A percentile compares a stretch with the other conserved stretches of the same genome.
These are phyloP conservation scores for Amylostereum areolatum DNA, from an alignment of 1,284 basidiomycete genomes.

Conservation along the genomic window DNA sequence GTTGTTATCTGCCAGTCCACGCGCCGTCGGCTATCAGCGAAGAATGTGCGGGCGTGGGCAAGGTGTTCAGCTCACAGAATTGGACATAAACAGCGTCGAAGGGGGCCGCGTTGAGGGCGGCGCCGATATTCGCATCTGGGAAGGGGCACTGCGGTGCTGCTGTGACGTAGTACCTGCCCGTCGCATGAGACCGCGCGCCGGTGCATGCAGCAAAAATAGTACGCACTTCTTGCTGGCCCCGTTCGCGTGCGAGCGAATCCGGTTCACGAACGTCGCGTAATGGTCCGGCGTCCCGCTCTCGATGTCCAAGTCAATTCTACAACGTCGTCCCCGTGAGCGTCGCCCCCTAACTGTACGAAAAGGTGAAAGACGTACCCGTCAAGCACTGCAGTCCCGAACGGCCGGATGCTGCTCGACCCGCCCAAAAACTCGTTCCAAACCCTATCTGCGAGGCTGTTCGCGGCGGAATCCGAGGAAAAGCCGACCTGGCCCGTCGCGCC, in stretches of 20 bases:
- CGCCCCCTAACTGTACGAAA: background rate
- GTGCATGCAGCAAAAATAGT: background rate
- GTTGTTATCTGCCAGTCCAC: conserved; percentile 40
- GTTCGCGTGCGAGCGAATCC: conserved; percentile 37
- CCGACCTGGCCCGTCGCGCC: conserved; percentile 49
- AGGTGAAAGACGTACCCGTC: conserved; percentile 43
- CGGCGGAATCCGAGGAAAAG: conserved; percentile 47
- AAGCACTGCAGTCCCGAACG: conserved; percentile 54
- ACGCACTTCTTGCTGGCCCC: conserved; percentile 39
- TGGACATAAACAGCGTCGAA: conserved; percentile 63
- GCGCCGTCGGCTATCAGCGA: too few species aligned
- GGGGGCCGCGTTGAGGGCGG: conserved; percentile 41
- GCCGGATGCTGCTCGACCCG: conserved; percentile 43
- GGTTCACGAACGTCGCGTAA: conserved; percentile 49
- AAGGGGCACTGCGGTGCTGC: conserved; percentile 56
- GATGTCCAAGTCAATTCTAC: conserved; percentile 59
- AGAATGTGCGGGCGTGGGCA: too few species aligned
- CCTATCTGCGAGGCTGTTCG: conserved; percentile 43
- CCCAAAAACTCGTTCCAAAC: conserved; percentile 64
- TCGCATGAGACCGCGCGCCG: too few species aligned
- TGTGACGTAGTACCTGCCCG: conserved; percentile 45
- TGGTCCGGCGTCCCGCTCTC: conserved; percentile 50
- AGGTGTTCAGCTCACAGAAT: conserved; percentile 30
- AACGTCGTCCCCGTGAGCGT: background rate
- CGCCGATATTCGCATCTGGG: conserved; percentile 50